Conservation (phyloP, 768 basidiomycete genomes). For the Hemileccinum rubropunctum region DNA sequence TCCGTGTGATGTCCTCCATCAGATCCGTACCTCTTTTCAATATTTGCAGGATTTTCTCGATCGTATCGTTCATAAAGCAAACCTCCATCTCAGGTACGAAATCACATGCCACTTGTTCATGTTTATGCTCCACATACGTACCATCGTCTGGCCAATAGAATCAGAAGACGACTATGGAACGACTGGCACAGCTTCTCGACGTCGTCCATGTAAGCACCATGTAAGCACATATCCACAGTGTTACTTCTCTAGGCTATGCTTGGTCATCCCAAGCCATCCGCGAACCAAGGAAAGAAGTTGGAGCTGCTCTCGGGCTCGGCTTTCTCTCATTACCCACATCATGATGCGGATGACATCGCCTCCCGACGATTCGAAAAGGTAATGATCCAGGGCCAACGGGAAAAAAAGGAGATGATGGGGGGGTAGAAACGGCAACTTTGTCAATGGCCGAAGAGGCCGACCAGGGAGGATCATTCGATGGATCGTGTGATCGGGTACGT, state of each 20-base stretch:
- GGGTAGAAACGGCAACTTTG: slow-evolving; percentile 5
- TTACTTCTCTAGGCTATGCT: background rate
- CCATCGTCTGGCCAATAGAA: no score
- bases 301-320: background rate
- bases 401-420: background rate
- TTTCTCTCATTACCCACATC: slow-evolving; percentile 4
- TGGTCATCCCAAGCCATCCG: slow-evolving; percentile 11
- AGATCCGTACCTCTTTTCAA: background rate
- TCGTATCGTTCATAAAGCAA: no score
- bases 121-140: no score
- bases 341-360: slow-evolving; percentile 7
- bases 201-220: no score
- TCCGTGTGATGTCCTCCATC: slow-evolving; percentile 12
- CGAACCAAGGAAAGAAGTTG: slow-evolving; percentile 18
- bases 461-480: background rate
- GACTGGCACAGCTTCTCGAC: no score
- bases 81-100: no score
- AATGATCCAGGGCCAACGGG: slow-evolving; percentile 1
- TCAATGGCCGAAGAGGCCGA: slow-evolving; percentile 8
- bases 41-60: no score
- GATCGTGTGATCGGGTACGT: background rate
- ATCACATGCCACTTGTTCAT: no score
- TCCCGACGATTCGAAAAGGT: background rate
- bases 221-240: no score
- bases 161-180: no score